These are phyloP conservation scores for Rhynchospora breviuscula DNA, from an alignment of 176 grass and related monocot species.

Conservation along the genomic window DNA sequence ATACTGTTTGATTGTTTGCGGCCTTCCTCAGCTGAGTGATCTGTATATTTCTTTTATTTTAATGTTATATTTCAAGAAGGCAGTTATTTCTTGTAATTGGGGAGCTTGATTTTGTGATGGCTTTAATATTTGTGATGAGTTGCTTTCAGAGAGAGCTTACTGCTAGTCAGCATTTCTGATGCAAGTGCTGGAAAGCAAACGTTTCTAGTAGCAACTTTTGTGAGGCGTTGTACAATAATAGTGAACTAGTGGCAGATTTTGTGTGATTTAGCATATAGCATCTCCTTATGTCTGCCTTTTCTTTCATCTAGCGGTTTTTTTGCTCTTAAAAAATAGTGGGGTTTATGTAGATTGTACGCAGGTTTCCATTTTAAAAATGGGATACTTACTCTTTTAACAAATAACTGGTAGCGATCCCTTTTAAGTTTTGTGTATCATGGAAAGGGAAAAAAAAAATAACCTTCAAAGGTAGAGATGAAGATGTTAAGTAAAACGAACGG, in stretches of 20 bases:
- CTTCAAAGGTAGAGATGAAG: neutral
- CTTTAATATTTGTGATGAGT: neutral
- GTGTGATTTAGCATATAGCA: neutral
- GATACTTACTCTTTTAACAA: neutral
- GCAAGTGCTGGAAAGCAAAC: neutral
- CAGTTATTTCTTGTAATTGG: neutral
- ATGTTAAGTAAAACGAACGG: neutral
- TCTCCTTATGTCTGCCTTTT: neutral
- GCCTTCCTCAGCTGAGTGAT: neutral
- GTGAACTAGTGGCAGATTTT: neutral
- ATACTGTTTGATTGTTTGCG: neutral
- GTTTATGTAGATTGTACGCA: neutral
- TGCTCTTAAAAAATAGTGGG: neutral
- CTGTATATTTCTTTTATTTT: slow-evolving; percentile 30
- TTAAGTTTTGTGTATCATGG: neutral
- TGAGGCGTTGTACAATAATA: neutral
- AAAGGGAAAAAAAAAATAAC: neutral
- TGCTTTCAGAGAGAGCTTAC: neutral
- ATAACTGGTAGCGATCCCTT: neutral
- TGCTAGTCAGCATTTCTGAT: neutral
- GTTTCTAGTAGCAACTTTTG: neutral
- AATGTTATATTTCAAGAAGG: slow-evolving; percentile 13
- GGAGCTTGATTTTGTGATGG: slow-evolving; percentile 5
- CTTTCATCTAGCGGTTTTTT: neutral
- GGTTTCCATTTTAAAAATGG: neutral